These are phyloP conservation scores for Xerocomus nothofagi DNA, from an alignment of 1,284 basidiomycete genomes.

Conservation along the genomic window DNA sequence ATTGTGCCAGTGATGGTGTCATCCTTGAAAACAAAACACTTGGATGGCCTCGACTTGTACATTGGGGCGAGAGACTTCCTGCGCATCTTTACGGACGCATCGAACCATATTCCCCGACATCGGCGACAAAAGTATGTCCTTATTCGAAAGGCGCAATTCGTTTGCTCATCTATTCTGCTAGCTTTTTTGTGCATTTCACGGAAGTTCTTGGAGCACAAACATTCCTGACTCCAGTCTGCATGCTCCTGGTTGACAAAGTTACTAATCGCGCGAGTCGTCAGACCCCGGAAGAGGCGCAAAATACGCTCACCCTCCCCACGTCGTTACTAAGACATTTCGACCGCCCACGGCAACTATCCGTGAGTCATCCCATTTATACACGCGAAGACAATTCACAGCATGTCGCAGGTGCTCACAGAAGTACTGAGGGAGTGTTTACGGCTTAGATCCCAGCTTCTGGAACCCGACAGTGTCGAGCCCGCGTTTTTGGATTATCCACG, in stretches of 20 bases:
- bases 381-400: conserved; percentile 18
- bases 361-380: conserved; percentile 29
- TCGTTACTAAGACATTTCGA: conserved; percentile 63
- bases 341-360: conserved; percentile 53
- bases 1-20: conserved; percentile 93
- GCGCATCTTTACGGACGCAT: conserved; percentile 86
- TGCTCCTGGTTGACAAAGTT: conserved; percentile 84
- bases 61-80: conserved; percentile 72
- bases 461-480: conserved; percentile 40
- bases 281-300: conserved; percentile 56
- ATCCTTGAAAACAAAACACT: conserved; percentile 62
- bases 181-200: conserved; percentile 91
- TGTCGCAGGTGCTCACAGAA: conserved; percentile 60
- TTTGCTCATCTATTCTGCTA: conserved; percentile 31
- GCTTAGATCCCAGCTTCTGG: conserved; percentile 49
- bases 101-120: conserved; percentile 85
- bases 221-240: conserved; percentile 82
- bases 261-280: conserved; percentile 72
- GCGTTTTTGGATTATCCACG: conserved; percentile 56
- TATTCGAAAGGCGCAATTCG: conserved; percentile 1
- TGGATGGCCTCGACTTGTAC: conserved; percentile 58
- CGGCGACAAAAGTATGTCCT: conserved; percentile 72
- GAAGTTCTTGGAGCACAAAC: conserved; percentile 80
- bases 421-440: conserved; percentile 66
- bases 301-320: conserved; percentile 65